Evolutionary conservation across 257 asterid species (phyloP).

Genomic region (Agastache rugosa): DNA sequence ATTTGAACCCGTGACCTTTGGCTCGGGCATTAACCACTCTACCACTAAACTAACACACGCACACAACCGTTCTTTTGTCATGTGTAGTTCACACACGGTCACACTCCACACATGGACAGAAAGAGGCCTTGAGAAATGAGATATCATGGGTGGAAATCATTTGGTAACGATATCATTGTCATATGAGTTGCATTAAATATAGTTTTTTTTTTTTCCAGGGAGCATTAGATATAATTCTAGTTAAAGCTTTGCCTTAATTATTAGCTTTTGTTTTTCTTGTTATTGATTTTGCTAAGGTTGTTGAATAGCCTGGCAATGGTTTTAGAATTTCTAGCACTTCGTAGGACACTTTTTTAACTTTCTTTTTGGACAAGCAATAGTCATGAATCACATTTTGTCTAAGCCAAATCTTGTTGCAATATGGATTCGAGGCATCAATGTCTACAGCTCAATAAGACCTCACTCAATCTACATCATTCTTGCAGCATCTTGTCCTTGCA

Average conservation of each 20-base stretch:
- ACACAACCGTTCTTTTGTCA: slow-evolving; percentile 15
- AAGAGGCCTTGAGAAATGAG: not conserved
- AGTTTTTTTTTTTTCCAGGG: too few relatives aligned
- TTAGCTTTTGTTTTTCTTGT: too few relatives aligned
- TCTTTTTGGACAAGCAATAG: not conserved
- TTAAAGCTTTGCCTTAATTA: too few relatives aligned
- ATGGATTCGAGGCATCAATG: not conserved
- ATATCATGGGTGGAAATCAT: not conserved
- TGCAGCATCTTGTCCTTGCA: not conserved
- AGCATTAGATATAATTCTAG: not conserved
- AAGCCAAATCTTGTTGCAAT: not conserved
- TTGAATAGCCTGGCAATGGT: not conserved
- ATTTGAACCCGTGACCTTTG: too few relatives aligned
- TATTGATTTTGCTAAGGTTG: too few relatives aligned
- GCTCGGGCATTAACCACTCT: too few relatives aligned
- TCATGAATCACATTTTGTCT: not conserved
- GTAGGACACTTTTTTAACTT: not conserved
- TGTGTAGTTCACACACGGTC: not conserved
- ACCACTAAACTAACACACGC: too few relatives aligned
- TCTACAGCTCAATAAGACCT: not conserved
- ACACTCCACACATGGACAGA: not conserved
- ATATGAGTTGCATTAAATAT: not conserved
- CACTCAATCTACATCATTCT: not conserved
- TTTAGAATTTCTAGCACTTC: not conserved
- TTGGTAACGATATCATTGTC: not conserved